phyloP scores from a whole-genome alignment of 2,329 filamentous ascomycete species.

The Venturia aucupariae region DNA sequence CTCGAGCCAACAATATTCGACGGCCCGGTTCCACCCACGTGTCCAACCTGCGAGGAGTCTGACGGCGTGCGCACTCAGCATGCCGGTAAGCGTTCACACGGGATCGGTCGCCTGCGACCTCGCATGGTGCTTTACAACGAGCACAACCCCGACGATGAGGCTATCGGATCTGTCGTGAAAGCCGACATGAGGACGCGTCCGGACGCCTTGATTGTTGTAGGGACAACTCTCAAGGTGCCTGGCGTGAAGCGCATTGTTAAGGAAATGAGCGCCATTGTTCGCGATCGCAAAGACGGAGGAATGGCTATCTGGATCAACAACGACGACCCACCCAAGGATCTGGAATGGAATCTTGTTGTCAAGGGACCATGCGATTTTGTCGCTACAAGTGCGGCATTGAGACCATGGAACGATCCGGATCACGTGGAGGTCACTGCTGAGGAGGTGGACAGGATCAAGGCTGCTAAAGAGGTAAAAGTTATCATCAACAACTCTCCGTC shows the following conservation, averaged over 20 bases:
- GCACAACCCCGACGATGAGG: conserved; percentile 90
- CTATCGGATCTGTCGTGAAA: conserved; percentile 82
- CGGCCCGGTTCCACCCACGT: conserved; percentile 74
- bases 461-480: conserved; percentile 16
- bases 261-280: conserved; percentile 82
- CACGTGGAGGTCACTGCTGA: conserved; percentile 27
- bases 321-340: conserved; percentile 74
- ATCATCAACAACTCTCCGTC: conserved; percentile 12
- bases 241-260: conserved; percentile 82
- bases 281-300: conserved; percentile 64
- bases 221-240: conserved; percentile 90
- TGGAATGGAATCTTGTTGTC: conserved; percentile 90
- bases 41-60: conserved; percentile 60
- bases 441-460: conserved; percentile 24
- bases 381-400: conserved; percentile 58
- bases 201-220: conserved; percentile 88
- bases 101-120: conserved; percentile 79
- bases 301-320: conserved; percentile 93
- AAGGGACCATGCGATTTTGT: conserved; percentile 82
- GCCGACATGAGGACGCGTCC: conserved; percentile 78
- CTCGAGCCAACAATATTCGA: conserved; percentile 75
- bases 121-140: conserved; percentile 97
- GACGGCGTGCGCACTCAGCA: conserved; percentile 67
- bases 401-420: conserved; percentile 44
- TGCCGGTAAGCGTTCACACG: conserved; percentile 83